A percentile compares a stretch with the other conserved stretches of the same genome.
These are phyloP conservation scores for Primulina eburnea DNA, from an alignment of 257 asterid species.

Conservation along the genomic window DNA sequence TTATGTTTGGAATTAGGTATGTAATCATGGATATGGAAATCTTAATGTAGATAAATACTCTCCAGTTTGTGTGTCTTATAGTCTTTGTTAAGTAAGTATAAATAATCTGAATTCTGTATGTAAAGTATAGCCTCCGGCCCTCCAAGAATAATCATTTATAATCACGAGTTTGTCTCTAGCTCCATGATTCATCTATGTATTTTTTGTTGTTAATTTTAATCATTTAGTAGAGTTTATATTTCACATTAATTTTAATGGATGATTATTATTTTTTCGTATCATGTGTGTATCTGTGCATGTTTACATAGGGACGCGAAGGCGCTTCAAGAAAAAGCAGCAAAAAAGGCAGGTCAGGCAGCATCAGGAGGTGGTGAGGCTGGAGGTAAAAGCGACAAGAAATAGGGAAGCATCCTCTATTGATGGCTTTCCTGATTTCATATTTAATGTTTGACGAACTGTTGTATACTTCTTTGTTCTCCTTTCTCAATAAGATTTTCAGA, in stretches of 20 bases:
- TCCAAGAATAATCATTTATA: neutral
- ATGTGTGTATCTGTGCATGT: constrained; percentile 5
- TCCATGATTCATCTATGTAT: too few species aligned
- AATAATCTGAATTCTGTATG: neutral
- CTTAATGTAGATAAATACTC: neutral
- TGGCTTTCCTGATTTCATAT: constrained; percentile 18
- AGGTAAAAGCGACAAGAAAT: constrained; percentile 71
- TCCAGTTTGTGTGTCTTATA: neutral
- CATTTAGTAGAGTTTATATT: neutral
- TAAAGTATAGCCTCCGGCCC: neutral
- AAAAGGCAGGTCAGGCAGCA: constrained; percentile 66
- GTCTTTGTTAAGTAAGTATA: too few species aligned
- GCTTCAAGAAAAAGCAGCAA: constrained; percentile 79
- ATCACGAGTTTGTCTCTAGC: neutral
- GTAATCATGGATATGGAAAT: neutral
- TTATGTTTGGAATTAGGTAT: neutral
- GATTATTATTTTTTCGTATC: neutral
- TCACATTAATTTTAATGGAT: neutral
- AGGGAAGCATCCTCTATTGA: constrained; percentile 15
- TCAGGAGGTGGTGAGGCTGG: constrained; percentile 52
- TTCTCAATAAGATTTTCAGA: constrained; percentile 12
- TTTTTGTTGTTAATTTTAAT: neutral
- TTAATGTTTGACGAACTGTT: constrained; percentile 9
- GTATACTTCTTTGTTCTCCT: constrained; percentile 4
- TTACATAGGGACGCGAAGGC: constrained; percentile 76